Evolutionary conservation across 75 land plant genomes (phyloP).

Genomic region (Larix kaempferi): DNA sequence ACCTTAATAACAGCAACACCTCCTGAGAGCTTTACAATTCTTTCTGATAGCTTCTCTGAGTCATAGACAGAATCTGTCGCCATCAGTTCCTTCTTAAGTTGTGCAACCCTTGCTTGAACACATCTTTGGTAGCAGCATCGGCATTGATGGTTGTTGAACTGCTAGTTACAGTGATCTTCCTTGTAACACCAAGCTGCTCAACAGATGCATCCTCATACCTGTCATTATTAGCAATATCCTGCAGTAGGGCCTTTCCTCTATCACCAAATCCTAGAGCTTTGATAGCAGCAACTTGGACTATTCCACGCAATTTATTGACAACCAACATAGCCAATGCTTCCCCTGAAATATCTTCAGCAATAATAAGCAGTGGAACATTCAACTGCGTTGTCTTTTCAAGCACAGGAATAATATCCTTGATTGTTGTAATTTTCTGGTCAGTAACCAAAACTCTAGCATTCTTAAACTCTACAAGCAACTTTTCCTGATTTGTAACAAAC

Average conservation of each 20-base stretch:
- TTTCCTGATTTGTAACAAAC: conserved; percentile 76
- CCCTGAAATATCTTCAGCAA: conserved; percentile 83
- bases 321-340: conserved; percentile 78
- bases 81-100: conserved; percentile 80
- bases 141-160: conserved; percentile 82
- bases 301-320: conserved; percentile 67
- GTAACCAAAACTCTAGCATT: conserved; percentile 82
- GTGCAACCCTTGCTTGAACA: conserved; percentile 81
- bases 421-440: conserved; percentile 65
- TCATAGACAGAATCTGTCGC: conserved; percentile 54
- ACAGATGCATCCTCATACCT: conserved; percentile 73
- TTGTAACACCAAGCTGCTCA: conserved; percentile 87
- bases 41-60: conserved; percentile 58
- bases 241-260: conserved; percentile 70
- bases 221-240: conserved; percentile 95
- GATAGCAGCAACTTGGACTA: conserved; percentile 76
- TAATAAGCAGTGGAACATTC: conserved; percentile 76
- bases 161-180: conserved; percentile 63
- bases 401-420: conserved; percentile 67
- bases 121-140: conserved; percentile 71
- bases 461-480: conserved; percentile 84
- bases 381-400: conserved; percentile 79
- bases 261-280: conserved; percentile 83
- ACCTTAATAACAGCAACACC: conserved; percentile 96
- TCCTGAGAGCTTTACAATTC: conserved; percentile 88